Evolutionary conservation across 441 rosid species (phyloP).

Genomic region (Arabidopsis lyrata): DNA sequence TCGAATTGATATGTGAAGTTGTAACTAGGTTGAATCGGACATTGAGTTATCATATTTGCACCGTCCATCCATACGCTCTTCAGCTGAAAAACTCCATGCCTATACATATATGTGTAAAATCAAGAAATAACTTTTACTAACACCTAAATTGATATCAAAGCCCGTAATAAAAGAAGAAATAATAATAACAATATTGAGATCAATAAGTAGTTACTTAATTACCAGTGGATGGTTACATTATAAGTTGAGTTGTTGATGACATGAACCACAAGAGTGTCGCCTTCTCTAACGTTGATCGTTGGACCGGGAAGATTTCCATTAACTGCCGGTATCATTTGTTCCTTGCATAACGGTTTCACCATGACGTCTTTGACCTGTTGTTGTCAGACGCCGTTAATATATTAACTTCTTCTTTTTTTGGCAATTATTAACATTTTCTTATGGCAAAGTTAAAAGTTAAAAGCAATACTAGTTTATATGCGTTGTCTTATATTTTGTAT

Average conservation of each 20-base stretch:
- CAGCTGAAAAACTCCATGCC: slow-evolving; percentile 84
- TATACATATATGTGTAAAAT: slow-evolving; percentile 23
- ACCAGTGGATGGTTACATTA: slow-evolving; percentile 80
- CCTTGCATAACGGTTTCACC: slow-evolving; percentile 41
- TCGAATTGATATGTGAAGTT: slow-evolving; percentile 57
- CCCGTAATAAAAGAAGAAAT: too few relatives aligned
- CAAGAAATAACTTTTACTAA: background rate
- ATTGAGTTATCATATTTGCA: slow-evolving; percentile 73
- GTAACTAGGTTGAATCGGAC: slow-evolving; percentile 68
- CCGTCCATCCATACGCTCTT: slow-evolving; percentile 86
- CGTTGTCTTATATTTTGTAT: too few relatives aligned
- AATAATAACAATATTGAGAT: background rate
- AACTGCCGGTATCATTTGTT: slow-evolving; percentile 48
- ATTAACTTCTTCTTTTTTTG: too few relatives aligned
- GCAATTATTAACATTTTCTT: too few relatives aligned
- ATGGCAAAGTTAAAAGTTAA: too few relatives aligned
- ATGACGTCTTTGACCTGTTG: slow-evolving; percentile 19
- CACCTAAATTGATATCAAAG: background rate
- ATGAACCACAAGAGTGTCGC: slow-evolving; percentile 64
- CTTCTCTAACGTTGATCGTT: slow-evolving; percentile 63
- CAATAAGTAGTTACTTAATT: background rate
- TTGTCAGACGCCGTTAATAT: background rate
- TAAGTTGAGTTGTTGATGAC: slow-evolving; percentile 68
- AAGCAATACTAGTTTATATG: too few relatives aligned
- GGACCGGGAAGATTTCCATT: slow-evolving; percentile 80